Evolutionary conservation across 257 asterid genomes (phyloP).

Genomic region (Solanum chmielewskii): DNA sequence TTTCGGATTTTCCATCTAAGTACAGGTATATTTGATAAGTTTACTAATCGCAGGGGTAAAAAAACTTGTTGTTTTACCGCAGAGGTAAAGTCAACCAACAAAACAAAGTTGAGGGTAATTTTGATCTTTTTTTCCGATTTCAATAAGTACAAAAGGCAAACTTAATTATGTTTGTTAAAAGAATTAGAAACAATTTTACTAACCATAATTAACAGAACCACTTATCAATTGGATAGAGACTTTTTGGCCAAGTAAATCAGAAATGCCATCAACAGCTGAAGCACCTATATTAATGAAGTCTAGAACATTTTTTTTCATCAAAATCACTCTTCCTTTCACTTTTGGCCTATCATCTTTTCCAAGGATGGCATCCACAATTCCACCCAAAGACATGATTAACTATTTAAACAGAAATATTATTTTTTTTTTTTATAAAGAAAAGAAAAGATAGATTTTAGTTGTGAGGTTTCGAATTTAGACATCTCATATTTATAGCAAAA

Average conservation of each 20-base stretch:
- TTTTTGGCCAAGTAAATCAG: conserved; percentile 4
- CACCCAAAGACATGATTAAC: neutral
- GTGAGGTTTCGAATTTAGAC: neutral
- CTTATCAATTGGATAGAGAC: neutral
- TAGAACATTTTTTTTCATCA: conserved; percentile 7
- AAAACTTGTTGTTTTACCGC: no score
- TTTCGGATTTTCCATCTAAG: no score
- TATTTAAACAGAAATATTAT: no score
- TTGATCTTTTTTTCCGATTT: no score
- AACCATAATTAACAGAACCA: neutral
- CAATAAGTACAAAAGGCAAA: neutral
- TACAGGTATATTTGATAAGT: no score
- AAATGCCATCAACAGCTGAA: conserved; percentile 2
- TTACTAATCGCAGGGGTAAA: no score
- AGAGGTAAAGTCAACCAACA: no score
- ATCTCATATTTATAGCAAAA: neutral
- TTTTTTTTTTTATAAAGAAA: no score
- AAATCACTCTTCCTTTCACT: neutral
- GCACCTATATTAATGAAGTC: neutral
- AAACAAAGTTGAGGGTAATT: no score
- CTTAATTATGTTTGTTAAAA: neutral
- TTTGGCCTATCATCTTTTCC: neutral
- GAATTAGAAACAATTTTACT: neutral
- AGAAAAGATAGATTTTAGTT: neutral
- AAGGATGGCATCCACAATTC: neutral